Evolutionary conservation across 2,329 filamentous ascomycete species (phyloP).

Genomic region (Clonostachys chloroleuca): DNA sequence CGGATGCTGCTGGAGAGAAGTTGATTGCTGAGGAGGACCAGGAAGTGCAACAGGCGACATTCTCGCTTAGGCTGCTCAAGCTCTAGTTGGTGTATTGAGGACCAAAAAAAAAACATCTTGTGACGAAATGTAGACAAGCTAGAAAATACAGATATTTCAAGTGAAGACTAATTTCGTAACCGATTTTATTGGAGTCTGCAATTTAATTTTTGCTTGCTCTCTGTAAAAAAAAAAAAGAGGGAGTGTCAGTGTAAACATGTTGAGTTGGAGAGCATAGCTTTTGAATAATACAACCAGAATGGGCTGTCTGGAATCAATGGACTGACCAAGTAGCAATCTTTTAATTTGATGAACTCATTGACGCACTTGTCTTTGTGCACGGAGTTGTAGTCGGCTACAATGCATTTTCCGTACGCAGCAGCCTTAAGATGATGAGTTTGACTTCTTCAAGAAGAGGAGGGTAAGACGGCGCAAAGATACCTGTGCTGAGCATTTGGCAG

Average conservation of each 20-base stretch:
- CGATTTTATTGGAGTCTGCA: conserved; percentile 18
- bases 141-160: not conserved
- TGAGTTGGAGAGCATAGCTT: not conserved
- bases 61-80: conserved; percentile 72
- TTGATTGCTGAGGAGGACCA: conserved; percentile 81
- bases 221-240: not conserved
- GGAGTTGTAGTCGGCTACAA: conserved; percentile 84
- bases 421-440: conserved; percentile 47
- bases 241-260: not conserved
- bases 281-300: not conserved
- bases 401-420: conserved; percentile 83
- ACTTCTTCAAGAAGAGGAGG: not conserved
- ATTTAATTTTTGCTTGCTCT: not conserved
- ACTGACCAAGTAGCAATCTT: conserved; percentile 81
- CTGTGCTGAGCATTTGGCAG: conserved; percentile 51
- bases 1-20: conserved; percentile 8
- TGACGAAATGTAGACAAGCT: not conserved
- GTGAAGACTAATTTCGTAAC: not conserved
- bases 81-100: conserved; percentile 40
- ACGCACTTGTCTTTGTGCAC: conserved; percentile 88
- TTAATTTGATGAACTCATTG: conserved; percentile 78
- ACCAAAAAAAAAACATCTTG: conserved; percentile 5
- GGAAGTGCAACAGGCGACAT: conserved; percentile 78
- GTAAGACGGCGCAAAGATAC: conserved; percentile 20
- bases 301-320: not conserved